Conservation (phyloP, 2,329 filamentous ascomycete species). For the Bipolaris cookei region DNA sequence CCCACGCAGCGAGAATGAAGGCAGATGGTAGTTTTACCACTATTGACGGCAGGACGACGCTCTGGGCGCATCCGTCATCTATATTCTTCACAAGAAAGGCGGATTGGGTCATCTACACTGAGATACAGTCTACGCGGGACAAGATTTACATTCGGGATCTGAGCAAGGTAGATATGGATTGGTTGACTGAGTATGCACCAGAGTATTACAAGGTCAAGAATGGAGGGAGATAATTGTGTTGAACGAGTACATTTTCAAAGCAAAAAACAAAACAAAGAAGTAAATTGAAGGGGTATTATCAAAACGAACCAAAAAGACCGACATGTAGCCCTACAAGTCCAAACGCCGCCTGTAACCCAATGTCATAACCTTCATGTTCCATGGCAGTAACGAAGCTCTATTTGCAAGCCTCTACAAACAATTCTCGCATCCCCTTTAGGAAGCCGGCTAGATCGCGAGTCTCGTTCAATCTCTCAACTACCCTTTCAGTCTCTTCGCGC, state of each 20-base stretch:
- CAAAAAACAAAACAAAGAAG: background rate
- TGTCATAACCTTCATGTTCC: conserved; percentile 3
- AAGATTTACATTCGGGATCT: conserved; percentile 93
- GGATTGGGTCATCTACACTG: conserved; percentile 95
- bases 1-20: conserved; percentile 92
- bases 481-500: conserved; percentile 74
- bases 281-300: conserved; percentile 5
- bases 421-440: conserved; percentile 80
- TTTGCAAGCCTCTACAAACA: conserved; percentile 69
- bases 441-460: conserved; percentile 72
- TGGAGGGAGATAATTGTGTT: conserved; percentile 12
- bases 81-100: conserved; percentile 96
- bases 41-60: conserved; percentile 75
- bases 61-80: conserved; percentile 90
- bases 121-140: conserved; percentile 84
- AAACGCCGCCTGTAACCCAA: conserved; percentile 2
- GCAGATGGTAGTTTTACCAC: conserved; percentile 88
- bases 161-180: conserved; percentile 91
- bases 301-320: background rate
- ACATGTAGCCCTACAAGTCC: background rate
- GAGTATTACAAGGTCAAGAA: conserved; percentile 60
- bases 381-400: conserved; percentile 10
- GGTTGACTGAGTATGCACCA: conserved; percentile 86
- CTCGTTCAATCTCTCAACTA: conserved; percentile 83
- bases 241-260: background rate